Evolutionary conservation across 164 flowering plant genomes (phyloP).

Genomic region (Piper longum): DNA sequence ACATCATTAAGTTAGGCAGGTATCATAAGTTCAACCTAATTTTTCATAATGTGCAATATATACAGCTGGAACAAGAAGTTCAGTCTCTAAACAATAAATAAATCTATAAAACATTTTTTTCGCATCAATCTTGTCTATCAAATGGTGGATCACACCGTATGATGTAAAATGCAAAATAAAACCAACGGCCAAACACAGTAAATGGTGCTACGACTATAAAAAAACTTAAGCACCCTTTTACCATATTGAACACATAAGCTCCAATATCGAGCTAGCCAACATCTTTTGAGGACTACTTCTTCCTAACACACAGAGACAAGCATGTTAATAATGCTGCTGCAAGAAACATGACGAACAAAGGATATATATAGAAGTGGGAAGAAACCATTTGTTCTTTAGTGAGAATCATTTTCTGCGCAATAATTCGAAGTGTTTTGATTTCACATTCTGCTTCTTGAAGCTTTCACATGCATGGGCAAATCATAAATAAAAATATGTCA

Average conservation of each 20-base stretch:
- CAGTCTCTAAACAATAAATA: too few relatives aligned
- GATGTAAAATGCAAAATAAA: too few relatives aligned
- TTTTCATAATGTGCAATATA: too few relatives aligned
- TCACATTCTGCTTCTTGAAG: slow-evolving; percentile 57
- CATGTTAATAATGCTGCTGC: not conserved
- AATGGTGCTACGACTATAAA: not conserved
- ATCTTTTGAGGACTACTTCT: slow-evolving; percentile 91
- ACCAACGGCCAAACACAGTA: not conserved
- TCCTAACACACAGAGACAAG: slow-evolving; percentile 27
- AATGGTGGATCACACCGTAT: not conserved
- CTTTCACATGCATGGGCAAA: slow-evolving; percentile 18
- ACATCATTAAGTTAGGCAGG: too few relatives aligned
- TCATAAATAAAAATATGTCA: slow-evolving; percentile 17
- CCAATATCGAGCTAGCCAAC: slow-evolving; percentile 99
- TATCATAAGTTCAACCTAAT: too few relatives aligned
- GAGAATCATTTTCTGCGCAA: slow-evolving; percentile 48
- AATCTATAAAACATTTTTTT: too few relatives aligned
- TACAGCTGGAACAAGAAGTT: too few relatives aligned
- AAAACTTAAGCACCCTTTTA: slow-evolving; percentile 15
- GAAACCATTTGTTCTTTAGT: slow-evolving; percentile 83
- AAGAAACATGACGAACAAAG: not conserved
- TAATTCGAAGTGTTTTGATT: slow-evolving; percentile 40
- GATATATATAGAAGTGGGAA: not conserved
- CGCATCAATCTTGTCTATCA: not conserved
- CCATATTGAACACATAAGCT: slow-evolving; percentile 63